Conservation (phyloP, 108 stramenopile species). For the Skeletonema tropicum region DNA sequence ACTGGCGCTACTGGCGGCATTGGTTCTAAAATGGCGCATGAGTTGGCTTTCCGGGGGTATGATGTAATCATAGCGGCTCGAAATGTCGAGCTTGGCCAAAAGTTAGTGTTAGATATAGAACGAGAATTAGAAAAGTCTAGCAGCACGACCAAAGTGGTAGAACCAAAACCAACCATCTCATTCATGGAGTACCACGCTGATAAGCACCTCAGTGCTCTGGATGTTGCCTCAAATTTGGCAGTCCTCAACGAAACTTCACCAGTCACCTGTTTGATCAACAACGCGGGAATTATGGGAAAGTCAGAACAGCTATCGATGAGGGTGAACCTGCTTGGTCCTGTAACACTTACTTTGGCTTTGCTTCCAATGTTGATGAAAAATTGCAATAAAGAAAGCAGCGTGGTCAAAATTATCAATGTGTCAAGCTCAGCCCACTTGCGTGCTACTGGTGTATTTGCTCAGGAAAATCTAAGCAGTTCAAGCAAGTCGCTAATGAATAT, state of each 20-base stretch:
- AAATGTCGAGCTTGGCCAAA: conserved; percentile 21
- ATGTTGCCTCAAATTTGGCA: conserved; percentile 21
- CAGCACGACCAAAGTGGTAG: neutral
- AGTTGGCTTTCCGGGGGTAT: conserved; percentile 40
- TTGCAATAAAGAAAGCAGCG: neutral
- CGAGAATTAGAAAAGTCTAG: conserved; percentile 2
- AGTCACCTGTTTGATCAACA: conserved; percentile 32
- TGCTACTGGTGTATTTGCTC: conserved; percentile 38
- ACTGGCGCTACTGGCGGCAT: conserved; percentile 49
- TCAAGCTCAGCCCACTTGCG: conserved; percentile 51
- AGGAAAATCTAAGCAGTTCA: conserved; percentile 9
- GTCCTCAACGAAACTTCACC: conserved; percentile 1
- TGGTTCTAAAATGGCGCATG: conserved; percentile 38
- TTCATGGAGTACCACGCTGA: conserved; percentile 52
- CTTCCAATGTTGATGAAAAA: conserved; percentile 32
- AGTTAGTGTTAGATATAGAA: conserved; percentile 24
- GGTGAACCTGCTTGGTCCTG: conserved; percentile 46
- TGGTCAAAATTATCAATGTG: conserved; percentile 36
- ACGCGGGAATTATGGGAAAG: conserved; percentile 50
- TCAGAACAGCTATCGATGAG: conserved; percentile 44
- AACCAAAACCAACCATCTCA: conserved; percentile 21
- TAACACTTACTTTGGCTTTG: conserved; percentile 30
- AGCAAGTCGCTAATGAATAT: conserved; percentile 28
- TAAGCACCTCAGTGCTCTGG: conserved; percentile 27
- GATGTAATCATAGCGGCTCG: conserved; percentile 48